These are phyloP conservation scores for Grosmannia penicillata DNA, from an alignment of 2,329 filamentous ascomycete genomes.

Conservation along the genomic window DNA sequence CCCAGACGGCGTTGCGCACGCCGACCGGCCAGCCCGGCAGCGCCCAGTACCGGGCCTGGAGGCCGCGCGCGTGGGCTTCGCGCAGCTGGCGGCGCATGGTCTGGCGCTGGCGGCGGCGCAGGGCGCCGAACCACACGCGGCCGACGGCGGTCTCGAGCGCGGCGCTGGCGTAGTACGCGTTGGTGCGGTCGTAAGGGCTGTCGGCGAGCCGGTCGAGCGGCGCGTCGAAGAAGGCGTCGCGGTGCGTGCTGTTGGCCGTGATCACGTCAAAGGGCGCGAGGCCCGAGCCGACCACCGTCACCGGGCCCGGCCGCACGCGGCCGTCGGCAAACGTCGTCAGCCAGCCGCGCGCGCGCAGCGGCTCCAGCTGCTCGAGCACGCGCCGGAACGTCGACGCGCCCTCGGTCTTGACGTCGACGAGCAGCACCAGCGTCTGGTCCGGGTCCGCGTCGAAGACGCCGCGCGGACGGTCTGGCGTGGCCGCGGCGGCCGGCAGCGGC, in stretches of 20 bases:
- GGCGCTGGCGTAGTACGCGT: conserved; percentile 52
- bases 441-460: conserved; percentile 44
- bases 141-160: conserved; percentile 41
- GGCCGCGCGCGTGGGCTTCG: conserved; percentile 37
- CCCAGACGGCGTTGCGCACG: conserved; percentile 44
- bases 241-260: conserved; percentile 33
- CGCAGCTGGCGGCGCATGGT: conserved; percentile 29
- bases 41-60: conserved; percentile 48
- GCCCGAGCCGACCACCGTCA: conserved; percentile 58
- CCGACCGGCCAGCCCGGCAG: conserved; percentile 43
- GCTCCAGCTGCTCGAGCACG: conserved; percentile 39
- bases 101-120: conserved; percentile 28
- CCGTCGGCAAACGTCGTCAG: conserved; percentile 36
- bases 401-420: conserved; percentile 56
- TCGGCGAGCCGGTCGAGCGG: conserved; percentile 31
- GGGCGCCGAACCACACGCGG: conserved; percentile 24
- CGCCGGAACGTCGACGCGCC: conserved; percentile 34
- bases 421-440: conserved; percentile 39
- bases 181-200: conserved; percentile 29
- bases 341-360: conserved; percentile 44
- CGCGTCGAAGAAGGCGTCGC: conserved; percentile 54
- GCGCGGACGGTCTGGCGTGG: conserved; percentile 22
- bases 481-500: too few species aligned
- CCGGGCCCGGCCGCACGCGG: conserved; percentile 33
- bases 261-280: conserved; percentile 44